Percentiles rank a stretch among this genome's conserved stretches.
phyloP scores from a whole-genome alignment of 176 grass and related monocot species.

The Oryza officinalis region DNA sequence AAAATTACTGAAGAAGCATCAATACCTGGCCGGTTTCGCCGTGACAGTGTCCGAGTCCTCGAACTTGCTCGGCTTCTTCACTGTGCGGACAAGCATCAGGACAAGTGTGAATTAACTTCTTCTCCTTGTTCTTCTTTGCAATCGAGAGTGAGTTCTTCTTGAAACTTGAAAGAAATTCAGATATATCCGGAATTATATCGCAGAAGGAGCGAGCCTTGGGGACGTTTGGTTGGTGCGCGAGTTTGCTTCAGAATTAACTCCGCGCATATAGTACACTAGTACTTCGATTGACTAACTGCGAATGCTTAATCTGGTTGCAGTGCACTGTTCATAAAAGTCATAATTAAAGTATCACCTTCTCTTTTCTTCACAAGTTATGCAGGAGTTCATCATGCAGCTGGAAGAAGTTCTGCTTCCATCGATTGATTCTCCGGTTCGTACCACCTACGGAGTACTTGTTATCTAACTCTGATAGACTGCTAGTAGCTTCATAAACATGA shows the following conservation, averaged over 20 bases:
- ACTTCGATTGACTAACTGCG: not conserved
- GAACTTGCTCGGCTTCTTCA: slow-evolving; percentile 44
- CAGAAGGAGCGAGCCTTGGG: not conserved
- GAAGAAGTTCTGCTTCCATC: not conserved
- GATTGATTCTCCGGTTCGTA: not conserved
- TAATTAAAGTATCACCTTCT: not conserved
- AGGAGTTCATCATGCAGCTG: not conserved
- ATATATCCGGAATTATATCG: slow-evolving; percentile 35
- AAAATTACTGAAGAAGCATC: not conserved
- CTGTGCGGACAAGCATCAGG: slow-evolving; percentile 35
- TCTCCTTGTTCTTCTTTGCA: not conserved
- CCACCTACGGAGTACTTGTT: not conserved
- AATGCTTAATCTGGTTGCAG: not conserved
- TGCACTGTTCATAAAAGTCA: not conserved
- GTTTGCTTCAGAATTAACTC: slow-evolving; percentile 9
- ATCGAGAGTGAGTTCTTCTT: not conserved
- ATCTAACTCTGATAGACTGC: not conserved
- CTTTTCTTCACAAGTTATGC: not conserved
- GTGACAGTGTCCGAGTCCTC: slow-evolving; percentile 36
- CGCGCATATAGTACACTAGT: not conserved
- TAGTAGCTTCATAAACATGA: not conserved
- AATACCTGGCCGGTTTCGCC: slow-evolving; percentile 37
- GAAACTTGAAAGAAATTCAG: not conserved
- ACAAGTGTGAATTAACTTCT: not conserved
- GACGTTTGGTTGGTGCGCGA: slow-evolving; percentile 26